These are phyloP conservation scores for Jackrogersella minutella DNA, from an alignment of 495 filamentous ascomycete genomes.

Conservation along the genomic window DNA sequence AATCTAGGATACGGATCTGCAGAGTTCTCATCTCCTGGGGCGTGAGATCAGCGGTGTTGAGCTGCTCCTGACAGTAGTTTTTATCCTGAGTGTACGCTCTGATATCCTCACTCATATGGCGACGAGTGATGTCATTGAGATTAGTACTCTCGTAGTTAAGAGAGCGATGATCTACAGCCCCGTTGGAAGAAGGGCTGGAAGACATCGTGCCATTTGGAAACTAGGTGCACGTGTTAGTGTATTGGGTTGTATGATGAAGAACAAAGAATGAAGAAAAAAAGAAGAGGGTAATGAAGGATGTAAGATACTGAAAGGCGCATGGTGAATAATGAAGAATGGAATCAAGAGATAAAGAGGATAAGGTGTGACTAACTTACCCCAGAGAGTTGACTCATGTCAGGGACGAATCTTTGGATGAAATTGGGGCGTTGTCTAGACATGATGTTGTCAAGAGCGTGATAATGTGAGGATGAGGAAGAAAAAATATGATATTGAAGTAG, in stretches of 20 bases:
- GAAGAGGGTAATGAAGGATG: neutral
- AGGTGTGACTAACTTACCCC: constrained; percentile 14
- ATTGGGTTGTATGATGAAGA: neutral
- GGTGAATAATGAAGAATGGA: neutral
- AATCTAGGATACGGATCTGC: constrained; percentile 52
- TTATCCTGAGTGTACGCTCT: constrained; percentile 51
- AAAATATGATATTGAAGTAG: too few species aligned
- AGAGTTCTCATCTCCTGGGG: constrained; percentile 53
- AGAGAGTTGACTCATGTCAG: constrained; percentile 30
- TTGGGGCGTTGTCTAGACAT: constrained; percentile 18
- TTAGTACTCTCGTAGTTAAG: constrained; percentile 42
- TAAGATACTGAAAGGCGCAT: neutral
- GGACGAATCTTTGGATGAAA: constrained; percentile 28
- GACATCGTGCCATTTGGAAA: constrained; percentile 21
- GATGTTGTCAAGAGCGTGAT: neutral
- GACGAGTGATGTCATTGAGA: constrained; percentile 50
- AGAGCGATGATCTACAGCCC: constrained; percentile 6
- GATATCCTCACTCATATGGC: constrained; percentile 55
- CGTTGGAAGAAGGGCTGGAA: neutral
- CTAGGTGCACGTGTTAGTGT: constrained; percentile 2
- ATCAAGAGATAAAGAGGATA: neutral
- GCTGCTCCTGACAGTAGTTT: constrained; percentile 48
- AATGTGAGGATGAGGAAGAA: too few species aligned
- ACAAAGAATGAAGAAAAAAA: neutral
- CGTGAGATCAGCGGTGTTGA: constrained; percentile 46